Base-by-base conservation (phyloP, 371 early-diverging fungal species). In the Encephalitozoon hellem region DNA sequence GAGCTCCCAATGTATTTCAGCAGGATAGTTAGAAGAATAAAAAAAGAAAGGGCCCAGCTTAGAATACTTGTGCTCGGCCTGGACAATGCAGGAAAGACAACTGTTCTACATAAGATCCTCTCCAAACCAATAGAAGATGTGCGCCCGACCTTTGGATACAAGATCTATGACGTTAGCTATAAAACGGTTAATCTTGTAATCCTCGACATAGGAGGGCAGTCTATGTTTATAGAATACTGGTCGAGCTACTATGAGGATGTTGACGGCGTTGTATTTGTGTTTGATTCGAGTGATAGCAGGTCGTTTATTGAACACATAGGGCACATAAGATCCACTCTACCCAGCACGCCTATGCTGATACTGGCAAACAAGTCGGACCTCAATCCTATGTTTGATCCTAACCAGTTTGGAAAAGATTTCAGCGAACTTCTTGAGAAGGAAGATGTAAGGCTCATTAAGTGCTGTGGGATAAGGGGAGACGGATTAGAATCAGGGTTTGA, bases 31-130 rank as follows among this genome's bases (percentile, higher is more conserved):
- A 75, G 82, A 30, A 81, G 90, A 69, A 87, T 92, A 63, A 85
- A 87, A 64, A 63, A 51, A 45, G 74, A 82, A 69, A 78, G 51
- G 8, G 91, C 89, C 86, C 94, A 96, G 81, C 90, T 94, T 78
- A 91, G 94, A 76, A 94, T 97, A 77, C 87, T 96, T 67, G 94
- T 96, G 84, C 89, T 96, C 21, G 98, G 99, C 0, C 88, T 95
- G 15, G 97, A 98, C 86, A 96, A 96, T 87, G 95, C 98, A 18
- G 98, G 98, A 79, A 97, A 97, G 86, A 97, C 96, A 15, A 94
- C 96, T 80, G 93, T 97, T 72, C 85, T 97, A 38, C 93, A 94
- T 79, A 88, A 91, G 4, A 89, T 95, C 80, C 92, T 91, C 82
- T 38, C 34, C 18, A 71, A 41, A 54, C 11, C 30, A 11, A 64